A percentile compares a stretch with the other conserved stretches of the same genome.
Conservation (phyloP, 2,329 filamentous ascomycete genomes). For the Aspergillus sp. region DNA sequence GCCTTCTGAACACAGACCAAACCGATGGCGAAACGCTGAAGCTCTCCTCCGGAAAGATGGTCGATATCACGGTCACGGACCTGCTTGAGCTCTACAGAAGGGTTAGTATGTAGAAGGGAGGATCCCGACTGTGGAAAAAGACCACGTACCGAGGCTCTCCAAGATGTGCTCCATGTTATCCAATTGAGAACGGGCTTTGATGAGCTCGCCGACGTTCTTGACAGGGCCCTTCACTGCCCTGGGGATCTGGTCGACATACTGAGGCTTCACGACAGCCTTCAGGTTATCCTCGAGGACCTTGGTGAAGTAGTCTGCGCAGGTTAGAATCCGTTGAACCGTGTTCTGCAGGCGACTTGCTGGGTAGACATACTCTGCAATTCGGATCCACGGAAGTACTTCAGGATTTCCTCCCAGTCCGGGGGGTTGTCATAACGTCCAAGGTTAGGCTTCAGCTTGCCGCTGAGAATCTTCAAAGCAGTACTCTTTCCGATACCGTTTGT, state of each 20-base stretch:
- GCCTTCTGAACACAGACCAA: constrained; percentile 94
- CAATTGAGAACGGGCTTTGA: constrained; percentile 73
- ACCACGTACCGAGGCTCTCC: constrained; percentile 63
- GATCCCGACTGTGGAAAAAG: not conserved
- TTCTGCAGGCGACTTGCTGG: no score
- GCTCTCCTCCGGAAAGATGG: constrained; percentile 90
- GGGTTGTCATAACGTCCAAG: constrained; percentile 92
- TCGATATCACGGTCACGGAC: constrained; percentile 90
- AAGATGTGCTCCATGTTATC: constrained; percentile 79
- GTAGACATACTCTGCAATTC: constrained; percentile 80
- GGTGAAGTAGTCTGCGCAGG: constrained; percentile 82
- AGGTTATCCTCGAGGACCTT: constrained; percentile 96
- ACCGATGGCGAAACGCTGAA: constrained; percentile 96
- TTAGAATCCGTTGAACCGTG: constrained; percentile 12
- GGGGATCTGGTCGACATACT: constrained; percentile 98
- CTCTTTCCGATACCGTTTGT: constrained; percentile 99
- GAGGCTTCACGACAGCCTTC: constrained; percentile 97
- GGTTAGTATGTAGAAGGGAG: constrained; percentile 13
- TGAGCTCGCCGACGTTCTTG: constrained; percentile 75
- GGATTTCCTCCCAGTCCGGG: constrained; percentile 97
- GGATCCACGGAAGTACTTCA: constrained; percentile 97
- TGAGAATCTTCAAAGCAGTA: constrained; percentile 98
- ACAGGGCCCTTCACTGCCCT: constrained; percentile 81
- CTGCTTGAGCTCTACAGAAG: constrained; percentile 69
- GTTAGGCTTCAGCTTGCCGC: constrained; percentile 97